Evolutionary conservation across 805 yeast genomes (phyloP), one percentile per base, ranked within the genome.

Genomic region (Lachancea waltii): DNA sequence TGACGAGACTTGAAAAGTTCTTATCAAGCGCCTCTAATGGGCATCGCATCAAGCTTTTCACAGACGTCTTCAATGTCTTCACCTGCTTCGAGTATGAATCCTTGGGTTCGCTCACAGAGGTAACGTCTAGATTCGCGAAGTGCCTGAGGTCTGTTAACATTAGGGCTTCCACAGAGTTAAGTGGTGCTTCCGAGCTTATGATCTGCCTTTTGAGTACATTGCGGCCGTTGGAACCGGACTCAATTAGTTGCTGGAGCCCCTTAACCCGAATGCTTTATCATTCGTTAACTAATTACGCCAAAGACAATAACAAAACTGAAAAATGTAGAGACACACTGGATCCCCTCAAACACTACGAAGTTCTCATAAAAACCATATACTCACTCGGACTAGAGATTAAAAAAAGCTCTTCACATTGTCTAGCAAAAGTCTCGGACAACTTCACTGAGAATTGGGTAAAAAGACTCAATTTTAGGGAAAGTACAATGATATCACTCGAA

Each of bases 301-400:
- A 20, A 18, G 19, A 27, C 17, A 14, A 28, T 6, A 35, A 18
- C 13, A 14, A 19, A 19, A n/a, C 14, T 15, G 14, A 27, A 20
- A 18, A 3, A 4, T 14, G 10, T 14, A 25, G 20, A 7, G 41
- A 37, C 11, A n/a, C 21, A 20, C 31, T 43, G 28, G 58, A 58
- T 32, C 47, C 50, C 10, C 43, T 61, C 7, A 46, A 48, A 15
- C 41, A 37, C 5, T 54, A 57, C 16, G 65, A 60, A 30, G 37
- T 51, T 0, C 48, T 67, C 30, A 51, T 67, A 2, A 64, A 55
- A 42, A 40, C 62, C 3, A 52, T 53, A 11, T 67, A 60, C 43
- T 58, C 54, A 20, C 44, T 67, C 7, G 51, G 60, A 11, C 33
- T 55, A 9, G 70, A 66, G 41, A 52, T 58, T 47, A 57, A 50